Conservation (phyloP, 2,329 filamentous ascomycete species). For the Trichoderma oligosporum region DNA sequence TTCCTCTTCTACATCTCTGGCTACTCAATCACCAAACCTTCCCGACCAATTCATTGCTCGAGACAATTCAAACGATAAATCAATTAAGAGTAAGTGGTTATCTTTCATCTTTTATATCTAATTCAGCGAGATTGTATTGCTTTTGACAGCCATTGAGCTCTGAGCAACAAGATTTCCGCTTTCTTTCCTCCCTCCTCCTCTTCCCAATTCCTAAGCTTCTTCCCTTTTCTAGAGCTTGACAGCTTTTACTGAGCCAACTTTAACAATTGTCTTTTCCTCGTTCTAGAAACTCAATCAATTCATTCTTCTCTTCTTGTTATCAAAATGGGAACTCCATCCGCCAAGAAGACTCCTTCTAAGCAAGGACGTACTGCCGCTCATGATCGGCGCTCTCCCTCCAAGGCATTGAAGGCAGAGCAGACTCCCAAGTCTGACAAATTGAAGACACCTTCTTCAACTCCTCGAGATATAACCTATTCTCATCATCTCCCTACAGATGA, state of each 20-base stretch:
- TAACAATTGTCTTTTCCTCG: neutral
- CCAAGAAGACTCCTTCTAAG: slow-evolving; percentile 25
- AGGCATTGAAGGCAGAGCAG: slow-evolving; percentile 13
- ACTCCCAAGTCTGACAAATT: neutral
- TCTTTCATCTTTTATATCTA: neutral
- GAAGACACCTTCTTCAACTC: slow-evolving; percentile 4
- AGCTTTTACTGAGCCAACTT: neutral
- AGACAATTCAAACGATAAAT: neutral
- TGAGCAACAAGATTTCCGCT: neutral
- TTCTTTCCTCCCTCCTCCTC: neutral
- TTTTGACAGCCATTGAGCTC: neutral
- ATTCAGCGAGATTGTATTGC: neutral
- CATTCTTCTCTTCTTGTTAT: neutral
- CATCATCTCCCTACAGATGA: slow-evolving; percentile 27
- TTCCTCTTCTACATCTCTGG: neutral
- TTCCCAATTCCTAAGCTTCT: neutral
- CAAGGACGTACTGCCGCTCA: slow-evolving; percentile 20
- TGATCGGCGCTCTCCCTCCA: slow-evolving; percentile 18
- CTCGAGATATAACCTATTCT: slow-evolving; percentile 24
- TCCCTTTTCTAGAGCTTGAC: neutral
- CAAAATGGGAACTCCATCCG: slow-evolving; percentile 21
- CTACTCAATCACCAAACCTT: neutral
- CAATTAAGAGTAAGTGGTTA: slow-evolving; percentile 4
- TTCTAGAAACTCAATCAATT: neutral
- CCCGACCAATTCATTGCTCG: neutral